phyloP scores from a whole-genome alignment of 2,329 filamentous ascomycete species.

The Hymenoscyphus fructigenus region DNA sequence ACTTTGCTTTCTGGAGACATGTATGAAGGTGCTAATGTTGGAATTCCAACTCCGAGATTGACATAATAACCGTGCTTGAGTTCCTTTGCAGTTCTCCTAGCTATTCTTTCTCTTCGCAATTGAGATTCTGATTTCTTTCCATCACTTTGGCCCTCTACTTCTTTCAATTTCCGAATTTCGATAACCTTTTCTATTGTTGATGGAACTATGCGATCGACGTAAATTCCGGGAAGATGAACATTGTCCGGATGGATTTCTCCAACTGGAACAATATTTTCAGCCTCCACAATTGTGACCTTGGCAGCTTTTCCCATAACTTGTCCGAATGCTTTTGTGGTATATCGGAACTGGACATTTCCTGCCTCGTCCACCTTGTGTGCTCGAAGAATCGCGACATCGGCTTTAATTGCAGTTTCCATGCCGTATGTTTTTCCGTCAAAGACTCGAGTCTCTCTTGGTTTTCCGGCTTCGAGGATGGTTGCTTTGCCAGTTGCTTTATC shows the following conservation, averaged over 20 bases:
- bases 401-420: constrained; percentile 74
- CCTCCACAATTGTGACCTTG: constrained; percentile 75
- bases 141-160: constrained; percentile 35
- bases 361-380: constrained; percentile 75
- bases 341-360: constrained; percentile 78
- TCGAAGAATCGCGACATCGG: constrained; percentile 74
- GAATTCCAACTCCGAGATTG: constrained; percentile 81
- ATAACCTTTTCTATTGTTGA: constrained; percentile 70
- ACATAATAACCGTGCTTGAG: constrained; percentile 76
- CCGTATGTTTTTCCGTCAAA: constrained; percentile 73
- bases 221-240: constrained; percentile 79
- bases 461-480: constrained; percentile 60
- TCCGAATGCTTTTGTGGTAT: constrained; percentile 74
- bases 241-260: constrained; percentile 72
- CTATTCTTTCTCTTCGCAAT: constrained; percentile 67
- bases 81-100: constrained; percentile 74
- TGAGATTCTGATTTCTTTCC: constrained; percentile 45
- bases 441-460: constrained; percentile 66
- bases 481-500: constrained; percentile 39
- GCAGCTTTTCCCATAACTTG: constrained; percentile 81
- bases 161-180: constrained; percentile 64
- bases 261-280: constrained; percentile 76
- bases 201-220: constrained; percentile 77
- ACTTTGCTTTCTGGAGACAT: constrained; percentile 68
- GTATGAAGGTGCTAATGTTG: constrained; percentile 79